These are phyloP conservation scores for Chimonanthus praecox DNA, from an alignment of 164 flowering plant genomes.

Conservation along the genomic window DNA sequence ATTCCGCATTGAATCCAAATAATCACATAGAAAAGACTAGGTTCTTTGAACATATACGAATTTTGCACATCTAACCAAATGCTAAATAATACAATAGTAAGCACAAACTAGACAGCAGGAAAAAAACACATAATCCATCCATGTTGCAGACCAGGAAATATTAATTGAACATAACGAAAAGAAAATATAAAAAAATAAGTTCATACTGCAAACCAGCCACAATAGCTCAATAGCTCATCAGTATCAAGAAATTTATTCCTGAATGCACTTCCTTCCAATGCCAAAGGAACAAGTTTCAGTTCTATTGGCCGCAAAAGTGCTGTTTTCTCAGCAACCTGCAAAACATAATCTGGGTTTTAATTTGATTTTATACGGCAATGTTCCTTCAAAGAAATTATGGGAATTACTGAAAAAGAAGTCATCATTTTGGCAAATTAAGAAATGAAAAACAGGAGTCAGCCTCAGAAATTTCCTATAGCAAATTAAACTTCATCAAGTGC, in stretches of 20 bases:
- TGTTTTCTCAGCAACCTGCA: conserved; percentile 95
- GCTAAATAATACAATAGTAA: not conserved
- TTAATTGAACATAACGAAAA: not conserved
- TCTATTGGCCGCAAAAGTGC: conserved; percentile 72
- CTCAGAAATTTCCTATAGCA: not conserved
- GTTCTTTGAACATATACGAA: not conserved
- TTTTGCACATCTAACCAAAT: not conserved
- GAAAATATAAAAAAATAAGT: not conserved
- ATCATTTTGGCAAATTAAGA: not conserved
- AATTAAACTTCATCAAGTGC: conserved; percentile 3
- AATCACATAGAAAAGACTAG: not conserved
- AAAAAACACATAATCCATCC: not conserved
- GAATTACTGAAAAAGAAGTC: not conserved
- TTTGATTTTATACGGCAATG: not conserved
- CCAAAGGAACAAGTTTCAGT: conserved; percentile 76
- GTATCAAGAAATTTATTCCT: conserved; percentile 79
- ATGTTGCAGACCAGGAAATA: not conserved
- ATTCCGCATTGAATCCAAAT: no score
- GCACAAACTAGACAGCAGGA: not conserved
- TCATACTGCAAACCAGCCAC: conserved; percentile 88
- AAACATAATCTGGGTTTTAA: conserved; percentile 6
- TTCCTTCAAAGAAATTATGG: not conserved
- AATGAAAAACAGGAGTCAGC: not conserved
- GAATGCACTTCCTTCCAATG: conserved; percentile 90
- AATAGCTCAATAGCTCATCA: conserved; percentile 87